Base-by-base conservation (phyloP, 768 basidiomycete genomes). In the Lactarius pseudohatsudake region DNA sequence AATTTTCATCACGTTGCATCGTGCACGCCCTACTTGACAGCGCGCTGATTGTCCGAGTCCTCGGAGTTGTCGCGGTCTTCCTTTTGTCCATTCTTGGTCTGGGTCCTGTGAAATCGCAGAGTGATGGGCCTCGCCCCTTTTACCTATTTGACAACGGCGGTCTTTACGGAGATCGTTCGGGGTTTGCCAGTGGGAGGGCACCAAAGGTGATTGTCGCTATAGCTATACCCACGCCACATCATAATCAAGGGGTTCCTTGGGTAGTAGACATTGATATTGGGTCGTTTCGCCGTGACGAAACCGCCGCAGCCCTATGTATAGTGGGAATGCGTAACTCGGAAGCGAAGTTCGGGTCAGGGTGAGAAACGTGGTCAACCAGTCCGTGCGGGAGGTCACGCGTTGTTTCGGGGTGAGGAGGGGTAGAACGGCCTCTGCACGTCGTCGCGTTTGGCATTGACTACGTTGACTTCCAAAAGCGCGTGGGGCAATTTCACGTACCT, bases 291-390 rank as follows among this genome's bases (percentile, higher is more conserved):
- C 78, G 72, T 85, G 85, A 15, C 76, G 81, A 73, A 89, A 89
- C 13, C 75, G 81, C 64, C 87, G 75, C 60, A 81, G 54, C 2
- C 82, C 82, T 1, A 79, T 86, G 78, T 9, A 74, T 74, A n/a
- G 88, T 85, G 69, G 74, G 81, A 74, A 88, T 70, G 10, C 78
- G 76, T 3, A 32, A 32, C 32, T 32, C 32, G 8, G 86, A 87
- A 55, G 79, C 81, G 75, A 88, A 89, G 64, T 86, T 75, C 2
- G 87, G 87, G 72, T 89, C 87, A 0, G 86, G 88, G 69, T 87
- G 89, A 0, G 86, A 86, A 36, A 89, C 74, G 86, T 85, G 6
- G 84, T 77, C 83, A 90, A 88, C 86, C 88, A 88, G 72, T 89
- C 87, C 67, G 84, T 81, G 1, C 76, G 70, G 61, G 86, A 75